Base-by-base conservation (phyloP, 1,139 yeast species). In the Yamadazyma sp. region DNA sequence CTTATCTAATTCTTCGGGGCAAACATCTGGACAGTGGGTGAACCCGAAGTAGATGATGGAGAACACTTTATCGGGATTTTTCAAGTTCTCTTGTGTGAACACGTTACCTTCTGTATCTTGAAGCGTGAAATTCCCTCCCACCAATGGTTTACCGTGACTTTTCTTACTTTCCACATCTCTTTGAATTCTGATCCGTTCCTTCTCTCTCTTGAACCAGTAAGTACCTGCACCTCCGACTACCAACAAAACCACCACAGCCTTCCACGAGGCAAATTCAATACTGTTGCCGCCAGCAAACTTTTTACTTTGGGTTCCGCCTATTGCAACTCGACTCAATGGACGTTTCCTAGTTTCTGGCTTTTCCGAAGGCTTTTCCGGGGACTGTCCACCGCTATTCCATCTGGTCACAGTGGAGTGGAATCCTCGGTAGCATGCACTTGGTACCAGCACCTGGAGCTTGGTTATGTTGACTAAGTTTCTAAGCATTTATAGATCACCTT, bases 1-100 rank as follows among this genome's bases (percentile, higher is more conserved):
- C 57, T 91, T 88, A 59, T 92, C 98, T 48, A 92, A 75, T 62
- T 92, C 98, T 59, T 92, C 98, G 8, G 98, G 98, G 62, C 98
- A 92, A 38, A 92, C 89, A 62, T 92, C 98, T 6, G 98, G 98
- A 65, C 98, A 92, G 64, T 89, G 91, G 4, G 96, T 86, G 68
- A 92, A 92, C 0, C 98, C 98, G 64, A 92, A 92, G 63, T 92
- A 92, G 14, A 92, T 61, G 39, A 92, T 70, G 10, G 89, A 78
- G 61, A 87, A 92, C 59, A 79, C 81, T 48, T 65, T 66, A 2
- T 62, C 46, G 41, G 66, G 61, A 22, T 55, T 54, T 47, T 77
- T 66, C 56, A 92, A 69, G 54, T 91, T 78, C 43, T 86, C 71
- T 23, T 88, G 80, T 1, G 97, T 87, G 59, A 91, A 92, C 15